phyloP scores from a whole-genome alignment of 2,329 filamentous ascomycete genomes.

The Myotisia sp. region DNA sequence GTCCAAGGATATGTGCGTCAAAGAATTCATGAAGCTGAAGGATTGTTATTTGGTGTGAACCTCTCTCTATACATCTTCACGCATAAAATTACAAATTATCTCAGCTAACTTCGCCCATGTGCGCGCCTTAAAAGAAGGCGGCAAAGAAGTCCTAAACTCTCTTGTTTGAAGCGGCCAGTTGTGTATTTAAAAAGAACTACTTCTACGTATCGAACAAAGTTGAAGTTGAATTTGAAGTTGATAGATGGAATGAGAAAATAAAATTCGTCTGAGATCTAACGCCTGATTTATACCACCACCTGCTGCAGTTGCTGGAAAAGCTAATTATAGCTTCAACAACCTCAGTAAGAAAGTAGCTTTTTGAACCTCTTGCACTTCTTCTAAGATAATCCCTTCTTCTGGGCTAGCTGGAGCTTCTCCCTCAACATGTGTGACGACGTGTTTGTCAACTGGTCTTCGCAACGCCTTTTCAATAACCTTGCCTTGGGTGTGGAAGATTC shows the following conservation, averaged over 20 bases:
- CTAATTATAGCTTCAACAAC: slow-evolving; percentile 54
- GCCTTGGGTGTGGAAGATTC: slow-evolving; percentile 55
- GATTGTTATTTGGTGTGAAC: slow-evolving; percentile 69
- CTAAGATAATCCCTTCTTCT: slow-evolving; percentile 52
- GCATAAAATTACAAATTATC: too few relatives aligned
- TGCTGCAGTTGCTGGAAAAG: too few relatives aligned
- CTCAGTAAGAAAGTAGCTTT: slow-evolving; percentile 67
- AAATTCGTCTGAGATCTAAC: too few relatives aligned
- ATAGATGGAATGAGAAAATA: too few relatives aligned
- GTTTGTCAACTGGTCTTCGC: slow-evolving; percentile 60
- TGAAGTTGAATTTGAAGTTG: too few relatives aligned
- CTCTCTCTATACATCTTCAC: too few relatives aligned
- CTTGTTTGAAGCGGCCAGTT: not conserved
- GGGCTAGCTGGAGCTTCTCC: slow-evolving; percentile 40
- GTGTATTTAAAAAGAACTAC: slow-evolving; percentile 1
- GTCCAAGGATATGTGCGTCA: slow-evolving; percentile 76
- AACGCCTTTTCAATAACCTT: slow-evolving; percentile 61
- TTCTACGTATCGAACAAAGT: too few relatives aligned
- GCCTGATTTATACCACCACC: too few relatives aligned
- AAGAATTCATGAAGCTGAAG: slow-evolving; percentile 73
- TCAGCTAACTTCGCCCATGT: not conserved
- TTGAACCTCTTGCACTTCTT: slow-evolving; percentile 77
- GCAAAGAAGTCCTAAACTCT: slow-evolving; percentile 35
- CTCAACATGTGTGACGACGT: slow-evolving; percentile 45
- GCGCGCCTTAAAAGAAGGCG: slow-evolving; percentile 30